Evolutionary conservation across 2,329 filamentous ascomycete species (phyloP), one percentile per base, ranked within the genome.

Genomic region (Sarocladiaceae sp.): DNA sequence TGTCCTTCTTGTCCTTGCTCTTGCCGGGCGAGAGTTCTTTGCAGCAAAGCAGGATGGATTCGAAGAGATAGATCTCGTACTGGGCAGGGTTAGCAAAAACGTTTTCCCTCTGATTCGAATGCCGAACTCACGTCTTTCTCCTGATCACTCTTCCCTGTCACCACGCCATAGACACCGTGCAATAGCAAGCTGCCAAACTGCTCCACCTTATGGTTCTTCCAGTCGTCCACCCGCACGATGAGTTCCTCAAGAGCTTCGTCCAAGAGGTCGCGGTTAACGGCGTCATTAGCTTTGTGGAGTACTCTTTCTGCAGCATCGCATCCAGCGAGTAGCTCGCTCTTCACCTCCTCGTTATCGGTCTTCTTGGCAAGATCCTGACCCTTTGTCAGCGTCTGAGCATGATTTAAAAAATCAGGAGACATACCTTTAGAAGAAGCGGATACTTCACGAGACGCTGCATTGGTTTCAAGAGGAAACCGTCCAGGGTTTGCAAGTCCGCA

Each of bases 1-100:
- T 80, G 58, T 83, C 80, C 55, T 80, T 83, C 59, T 88, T 91
- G 45, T 88, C 86, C 61, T 85, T 88, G 61, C 63, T 73, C 69
- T 96, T 96, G 62, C 83, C 88, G 11, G 86, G 80, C 45, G 89
- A 85, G 44, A 93, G 76, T 59, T 97, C 93, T 70, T 97, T 98
- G 78, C 93, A 97, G 64, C 93, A 97, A 24, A 98, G 77, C 33
- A 98, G 72, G 47, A 98, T 98, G 59, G 81, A 86, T 62, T 97
- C 88, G 63, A 98, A 98, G 23, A 98, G 81, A 65, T 95, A 98
- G 49, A 98, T 94, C 63, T 95, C 91, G 62, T 97, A 98, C 86
- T 95, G 54, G 12, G 19, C n/a, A n/a, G 33, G 13, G 50, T 59
- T 33, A 58, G 53, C 23, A 19, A 7, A 29, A n/a, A 39, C 11